Percentiles rank a stretch among this genome's conserved stretches.
Conservation (phyloP, 2,329 filamentous ascomycete genomes). For the Penicillium corylophilum region DNA sequence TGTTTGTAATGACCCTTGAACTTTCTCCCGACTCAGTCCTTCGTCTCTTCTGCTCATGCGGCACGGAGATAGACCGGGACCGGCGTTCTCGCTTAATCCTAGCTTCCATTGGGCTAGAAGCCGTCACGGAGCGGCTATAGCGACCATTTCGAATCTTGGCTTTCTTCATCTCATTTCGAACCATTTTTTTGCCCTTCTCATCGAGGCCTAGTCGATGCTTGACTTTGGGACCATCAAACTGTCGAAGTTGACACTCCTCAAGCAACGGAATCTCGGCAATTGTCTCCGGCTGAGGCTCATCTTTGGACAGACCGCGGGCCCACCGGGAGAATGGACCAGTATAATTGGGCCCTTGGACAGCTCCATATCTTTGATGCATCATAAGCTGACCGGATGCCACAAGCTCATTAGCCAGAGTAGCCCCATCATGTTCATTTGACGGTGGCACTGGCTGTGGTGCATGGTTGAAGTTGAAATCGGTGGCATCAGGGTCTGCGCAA, state of each 20-base stretch:
- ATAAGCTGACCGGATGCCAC: constrained; percentile 35
- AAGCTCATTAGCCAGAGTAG: constrained; percentile 26
- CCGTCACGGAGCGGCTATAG: neutral
- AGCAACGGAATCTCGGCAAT: constrained; percentile 26
- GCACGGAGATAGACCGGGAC: neutral
- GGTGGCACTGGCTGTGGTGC: constrained; percentile 14
- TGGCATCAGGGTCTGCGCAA: constrained; percentile 19
- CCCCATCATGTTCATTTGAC: constrained; percentile 24
- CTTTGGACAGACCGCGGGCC: constrained; percentile 30
- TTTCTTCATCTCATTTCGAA: constrained; percentile 26
- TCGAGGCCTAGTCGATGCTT: constrained; percentile 24
- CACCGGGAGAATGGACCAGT: constrained; percentile 42
- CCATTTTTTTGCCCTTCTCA: constrained; percentile 9
- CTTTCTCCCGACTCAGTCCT: neutral
- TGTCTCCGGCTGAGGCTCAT: constrained; percentile 16
- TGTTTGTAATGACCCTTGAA: neutral
- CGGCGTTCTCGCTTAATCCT: neutral
- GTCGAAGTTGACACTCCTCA: constrained; percentile 27
- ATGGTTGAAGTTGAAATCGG: constrained; percentile 26
- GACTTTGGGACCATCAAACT: constrained; percentile 30
- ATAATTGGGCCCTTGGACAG: constrained; percentile 43
- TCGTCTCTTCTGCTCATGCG: neutral
- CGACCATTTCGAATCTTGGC: constrained; percentile 31
- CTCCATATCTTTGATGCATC: constrained; percentile 38
- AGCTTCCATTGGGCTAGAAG: neutral